Evolutionary conservation across 2,329 filamentous ascomycete species (phyloP).

Genomic region (Pyrenochaeta sp.): DNA sequence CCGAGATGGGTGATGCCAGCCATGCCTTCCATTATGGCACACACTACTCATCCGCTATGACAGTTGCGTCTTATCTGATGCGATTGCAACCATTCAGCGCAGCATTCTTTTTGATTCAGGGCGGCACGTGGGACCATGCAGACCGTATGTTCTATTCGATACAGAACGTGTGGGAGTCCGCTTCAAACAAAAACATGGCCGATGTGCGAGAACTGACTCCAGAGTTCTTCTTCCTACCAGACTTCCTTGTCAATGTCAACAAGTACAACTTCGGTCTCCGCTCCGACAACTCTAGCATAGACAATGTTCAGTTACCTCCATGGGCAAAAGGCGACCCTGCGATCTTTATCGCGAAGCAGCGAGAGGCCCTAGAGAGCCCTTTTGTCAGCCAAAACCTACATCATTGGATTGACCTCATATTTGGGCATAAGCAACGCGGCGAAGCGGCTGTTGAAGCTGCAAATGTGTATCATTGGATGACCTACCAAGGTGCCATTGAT

Average conservation of each 20-base stretch:
- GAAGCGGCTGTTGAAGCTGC: constrained; percentile 89
- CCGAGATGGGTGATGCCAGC: constrained; percentile 81
- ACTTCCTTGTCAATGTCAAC: constrained; percentile 94
- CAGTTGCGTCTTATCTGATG: constrained; percentile 95
- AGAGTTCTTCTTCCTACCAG: constrained; percentile 96
- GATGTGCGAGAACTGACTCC: constrained; percentile 95
- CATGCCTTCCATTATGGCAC: constrained; percentile 97
- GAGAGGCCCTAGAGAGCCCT: constrained; percentile 93
- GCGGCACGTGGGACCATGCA: constrained; percentile 95
- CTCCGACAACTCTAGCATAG: constrained; percentile 79
- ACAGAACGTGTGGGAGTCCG: constrained; percentile 87
- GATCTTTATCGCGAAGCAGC: constrained; percentile 93
- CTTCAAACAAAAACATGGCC: constrained; percentile 87
- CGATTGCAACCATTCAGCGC: constrained; percentile 95
- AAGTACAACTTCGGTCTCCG: constrained; percentile 93
- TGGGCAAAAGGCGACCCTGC: constrained; percentile 98
- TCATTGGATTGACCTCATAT: constrained; percentile 95
- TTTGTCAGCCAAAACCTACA: constrained; percentile 91
- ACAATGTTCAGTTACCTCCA: constrained; percentile 86
- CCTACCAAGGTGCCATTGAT: constrained; percentile 92
- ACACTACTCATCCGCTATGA: constrained; percentile 99
- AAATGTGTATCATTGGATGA: constrained; percentile 96
- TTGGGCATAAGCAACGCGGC: constrained; percentile 91
- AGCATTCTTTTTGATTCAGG: constrained; percentile 91
- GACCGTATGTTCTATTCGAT: constrained; percentile 96